Evolutionary conservation across 1,284 basidiomycete genomes (phyloP).

Genomic region (Ganoderma boninense): DNA sequence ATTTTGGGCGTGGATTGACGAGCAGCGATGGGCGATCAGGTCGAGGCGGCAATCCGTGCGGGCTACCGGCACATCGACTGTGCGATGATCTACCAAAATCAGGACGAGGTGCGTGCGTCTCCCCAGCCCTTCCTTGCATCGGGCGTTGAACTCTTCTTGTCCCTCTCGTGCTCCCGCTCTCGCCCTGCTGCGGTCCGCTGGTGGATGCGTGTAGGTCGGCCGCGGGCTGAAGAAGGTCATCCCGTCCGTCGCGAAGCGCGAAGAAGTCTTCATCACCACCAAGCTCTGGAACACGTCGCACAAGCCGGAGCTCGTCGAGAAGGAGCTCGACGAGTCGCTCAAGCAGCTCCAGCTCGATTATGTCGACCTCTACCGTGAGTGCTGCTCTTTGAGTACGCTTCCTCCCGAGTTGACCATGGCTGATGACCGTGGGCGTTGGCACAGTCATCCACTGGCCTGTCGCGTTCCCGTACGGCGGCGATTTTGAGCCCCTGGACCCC

Average conservation of each 20-base stretch:
- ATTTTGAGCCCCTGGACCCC: slow-evolving; percentile 62
- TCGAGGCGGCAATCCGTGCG: slow-evolving; percentile 73
- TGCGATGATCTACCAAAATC: slow-evolving; percentile 78
- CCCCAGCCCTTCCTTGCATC: background rate
- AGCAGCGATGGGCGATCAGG: slow-evolving; percentile 48
- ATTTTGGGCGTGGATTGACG: slow-evolving; percentile 1
- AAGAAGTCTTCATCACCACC: slow-evolving; percentile 87
- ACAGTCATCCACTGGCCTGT: slow-evolving; percentile 91
- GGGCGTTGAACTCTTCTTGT: background rate
- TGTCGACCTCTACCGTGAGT: slow-evolving; percentile 74
- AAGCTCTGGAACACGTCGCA: slow-evolving; percentile 84
- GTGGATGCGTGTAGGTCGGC: slow-evolving; percentile 52
- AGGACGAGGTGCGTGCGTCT: slow-evolving; percentile 68
- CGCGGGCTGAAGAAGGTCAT: slow-evolving; percentile 81
- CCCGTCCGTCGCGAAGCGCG: slow-evolving; percentile 79
- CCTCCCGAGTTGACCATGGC: background rate
- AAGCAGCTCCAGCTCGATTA: slow-evolving; percentile 75
- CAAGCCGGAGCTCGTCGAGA: slow-evolving; percentile 67
- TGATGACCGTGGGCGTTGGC: background rate
- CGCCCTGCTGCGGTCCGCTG: background rate
- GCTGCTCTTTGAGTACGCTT: background rate
- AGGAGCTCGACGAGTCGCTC: slow-evolving; percentile 82
- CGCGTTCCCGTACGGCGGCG: slow-evolving; percentile 67
- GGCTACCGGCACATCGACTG: slow-evolving; percentile 87
- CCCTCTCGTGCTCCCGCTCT: background rate